Evolutionary conservation across 805 yeast species (phyloP).

Genomic region (Myxozyma udenii): DNA sequence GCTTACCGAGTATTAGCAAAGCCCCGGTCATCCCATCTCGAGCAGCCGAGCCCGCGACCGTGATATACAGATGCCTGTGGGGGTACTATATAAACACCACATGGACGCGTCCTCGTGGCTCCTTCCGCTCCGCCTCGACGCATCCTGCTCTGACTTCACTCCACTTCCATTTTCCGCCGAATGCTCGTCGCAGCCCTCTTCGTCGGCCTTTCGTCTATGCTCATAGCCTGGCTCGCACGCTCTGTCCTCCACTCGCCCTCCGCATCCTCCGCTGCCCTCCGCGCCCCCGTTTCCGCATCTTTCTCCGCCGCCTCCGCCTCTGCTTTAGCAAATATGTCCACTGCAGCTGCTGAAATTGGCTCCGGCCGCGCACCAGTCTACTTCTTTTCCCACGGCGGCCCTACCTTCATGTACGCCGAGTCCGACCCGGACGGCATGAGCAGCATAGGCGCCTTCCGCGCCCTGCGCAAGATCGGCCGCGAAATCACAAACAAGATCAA

Average conservation of each 20-base stretch:
- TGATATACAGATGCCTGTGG: too few relatives aligned
- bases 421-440: conserved; percentile 48
- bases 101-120: too few relatives aligned
- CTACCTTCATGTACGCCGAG: conserved; percentile 64
- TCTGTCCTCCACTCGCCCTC: conserved; percentile 4
- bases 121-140: too few relatives aligned
- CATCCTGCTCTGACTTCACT: too few relatives aligned
- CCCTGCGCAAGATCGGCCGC: conserved; percentile 50
- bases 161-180: too few relatives aligned
- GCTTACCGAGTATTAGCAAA: too few relatives aligned
- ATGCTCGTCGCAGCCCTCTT: conserved; percentile 6
- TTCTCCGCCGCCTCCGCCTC: not conserved
- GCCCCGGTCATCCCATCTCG: too few relatives aligned
- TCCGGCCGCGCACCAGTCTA: conserved; percentile 48
- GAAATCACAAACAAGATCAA: conserved; percentile 48
- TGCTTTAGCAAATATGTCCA: not conserved
- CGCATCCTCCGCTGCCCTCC: not conserved
- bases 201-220: conserved; percentile 2
- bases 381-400: conserved; percentile 82
- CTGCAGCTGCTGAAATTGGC: not conserved
- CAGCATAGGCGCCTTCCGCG: conserved; percentile 56
- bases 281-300: not conserved
- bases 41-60: too few relatives aligned
- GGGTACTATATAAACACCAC: too few relatives aligned
- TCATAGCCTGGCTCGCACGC: conserved; percentile 4